Percentiles rank a stretch among this genome's conserved stretches.
Conservation (phyloP, 805 yeast species). For the Torulaspora maleeae region DNA sequence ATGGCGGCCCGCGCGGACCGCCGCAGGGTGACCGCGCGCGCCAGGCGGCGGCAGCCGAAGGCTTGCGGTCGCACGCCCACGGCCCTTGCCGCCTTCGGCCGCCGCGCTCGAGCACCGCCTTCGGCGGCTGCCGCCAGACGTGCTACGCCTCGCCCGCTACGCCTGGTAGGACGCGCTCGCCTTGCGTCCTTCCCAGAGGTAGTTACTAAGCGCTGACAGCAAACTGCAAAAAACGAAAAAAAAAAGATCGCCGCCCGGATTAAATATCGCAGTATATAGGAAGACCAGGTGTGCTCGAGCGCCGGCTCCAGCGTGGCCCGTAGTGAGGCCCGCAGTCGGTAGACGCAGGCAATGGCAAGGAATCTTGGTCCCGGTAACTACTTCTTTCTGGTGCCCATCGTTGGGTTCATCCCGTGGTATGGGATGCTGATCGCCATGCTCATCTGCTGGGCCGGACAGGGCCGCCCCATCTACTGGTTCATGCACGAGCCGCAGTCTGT, state of each 20-base stretch:
- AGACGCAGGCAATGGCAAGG: background rate
- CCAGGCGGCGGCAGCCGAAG: too few species aligned
- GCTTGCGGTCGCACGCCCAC: too few species aligned
- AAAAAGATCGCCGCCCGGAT: background rate
- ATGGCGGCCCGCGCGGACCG: too few species aligned
- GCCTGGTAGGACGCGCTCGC: too few species aligned
- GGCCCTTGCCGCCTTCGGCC: too few species aligned
- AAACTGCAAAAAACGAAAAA: background rate
- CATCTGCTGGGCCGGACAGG: slow-evolving; percentile 73
- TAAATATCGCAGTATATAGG: background rate
- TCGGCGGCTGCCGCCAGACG: too few species aligned
- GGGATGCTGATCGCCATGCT: slow-evolving; percentile 83
- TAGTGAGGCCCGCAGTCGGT: background rate
- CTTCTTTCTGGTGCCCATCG: slow-evolving; percentile 56
- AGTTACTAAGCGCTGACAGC: background rate
- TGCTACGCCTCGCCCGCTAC: background rate
- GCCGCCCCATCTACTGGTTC: slow-evolving; percentile 64
- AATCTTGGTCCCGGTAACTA: slow-evolving; percentile 38
- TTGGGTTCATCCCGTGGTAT: slow-evolving; percentile 74
- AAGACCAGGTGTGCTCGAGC: background rate
- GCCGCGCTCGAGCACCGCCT: too few species aligned
- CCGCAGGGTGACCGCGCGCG: too few species aligned
- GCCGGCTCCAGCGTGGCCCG: background rate
- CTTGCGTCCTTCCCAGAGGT: too few species aligned
- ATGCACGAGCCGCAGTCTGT: slow-evolving; percentile 43